Evolutionary conservation across 2,329 filamentous ascomycete genomes (phyloP).

Genomic region (Aspergillus sp.): DNA sequence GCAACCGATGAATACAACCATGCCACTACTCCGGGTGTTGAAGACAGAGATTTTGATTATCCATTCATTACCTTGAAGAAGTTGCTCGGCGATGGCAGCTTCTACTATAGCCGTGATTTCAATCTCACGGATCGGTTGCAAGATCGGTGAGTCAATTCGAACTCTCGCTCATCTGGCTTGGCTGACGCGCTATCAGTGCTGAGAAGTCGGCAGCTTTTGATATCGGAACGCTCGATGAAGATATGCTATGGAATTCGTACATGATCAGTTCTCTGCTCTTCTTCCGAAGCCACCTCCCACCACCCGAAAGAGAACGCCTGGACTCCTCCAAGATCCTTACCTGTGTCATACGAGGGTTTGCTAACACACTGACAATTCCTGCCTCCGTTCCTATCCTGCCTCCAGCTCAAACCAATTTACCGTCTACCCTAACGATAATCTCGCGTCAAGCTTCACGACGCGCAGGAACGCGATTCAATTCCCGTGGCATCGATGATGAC

Average conservation of each 20-base stretch:
- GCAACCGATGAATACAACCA: conserved; percentile 49
- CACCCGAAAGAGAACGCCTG: conserved; percentile 67
- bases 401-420: conserved; percentile 60
- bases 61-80: conserved; percentile 88
- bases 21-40: conserved; percentile 37
- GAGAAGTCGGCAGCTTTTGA: conserved; percentile 74
- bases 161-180: conserved; percentile 2
- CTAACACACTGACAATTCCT: conserved; percentile 77
- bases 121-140: conserved; percentile 91
- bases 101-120: conserved; percentile 98
- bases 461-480: conserved; percentile 92
- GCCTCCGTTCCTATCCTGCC: conserved; percentile 66
- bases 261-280: conserved; percentile 92
- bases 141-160: conserved; percentile 56
- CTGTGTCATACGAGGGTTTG: conserved; percentile 89
- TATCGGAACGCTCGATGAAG: conserved; percentile 85
- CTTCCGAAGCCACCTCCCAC: conserved; percentile 75
- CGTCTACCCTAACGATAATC: conserved; percentile 80
- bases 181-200: conserved; percentile 45
- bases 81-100: conserved; percentile 83
- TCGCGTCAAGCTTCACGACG: conserved; percentile 84
- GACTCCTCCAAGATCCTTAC: conserved; percentile 84
- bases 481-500: conserved; percentile 94
- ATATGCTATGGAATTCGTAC: conserved; percentile 95
- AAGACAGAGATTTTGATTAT: conserved; percentile 71